A percentile compares a stretch with the other conserved stretches of the same genome.
These are phyloP conservation scores for Amylocystis lapponica DNA, from an alignment of 768 basidiomycete genomes.

Conservation along the genomic window DNA sequence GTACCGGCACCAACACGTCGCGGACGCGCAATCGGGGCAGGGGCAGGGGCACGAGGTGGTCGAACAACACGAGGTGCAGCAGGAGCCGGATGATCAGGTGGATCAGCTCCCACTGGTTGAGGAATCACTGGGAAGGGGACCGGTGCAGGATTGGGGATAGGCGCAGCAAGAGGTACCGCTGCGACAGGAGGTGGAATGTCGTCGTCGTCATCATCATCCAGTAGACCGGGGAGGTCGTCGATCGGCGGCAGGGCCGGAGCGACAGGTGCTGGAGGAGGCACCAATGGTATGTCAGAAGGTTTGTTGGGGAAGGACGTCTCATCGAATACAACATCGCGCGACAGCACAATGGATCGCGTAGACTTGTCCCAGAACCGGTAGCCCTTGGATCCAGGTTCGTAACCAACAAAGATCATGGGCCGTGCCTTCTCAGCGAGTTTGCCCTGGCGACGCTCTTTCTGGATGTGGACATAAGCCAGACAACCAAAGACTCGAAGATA, in stretches of 20 bases:
- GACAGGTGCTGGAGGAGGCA: not conserved
- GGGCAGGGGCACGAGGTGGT: no score
- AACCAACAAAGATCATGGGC: constrained; percentile 30
- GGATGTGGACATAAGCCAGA: constrained; percentile 32
- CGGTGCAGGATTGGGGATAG: constrained; percentile 1
- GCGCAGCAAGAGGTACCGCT: not conserved
- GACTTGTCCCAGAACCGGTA: constrained; percentile 27
- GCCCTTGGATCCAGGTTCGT: constrained; percentile 27
- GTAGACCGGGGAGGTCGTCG: no score
- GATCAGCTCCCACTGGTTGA: no score
- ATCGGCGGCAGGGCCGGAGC: not conserved
- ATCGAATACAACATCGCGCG: constrained; percentile 10
- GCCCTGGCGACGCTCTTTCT: constrained; percentile 26
- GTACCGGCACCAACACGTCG: no score
- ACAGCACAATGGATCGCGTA: constrained; percentile 5
- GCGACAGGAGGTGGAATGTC: not conserved
- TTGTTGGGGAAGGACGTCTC: constrained; percentile 4
- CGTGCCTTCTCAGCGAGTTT: no score
- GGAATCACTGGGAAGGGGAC: not conserved
- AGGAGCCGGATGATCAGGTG: not conserved
- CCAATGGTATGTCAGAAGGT: not conserved
- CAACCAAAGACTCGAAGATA: constrained; percentile 34
- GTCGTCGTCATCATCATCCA: constrained; percentile 4
- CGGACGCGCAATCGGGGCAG: no score
- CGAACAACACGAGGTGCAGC: no score